phyloP scores from a whole-genome alignment of 2,329 filamentous ascomycete species.

The Botryotinia narcissicola region DNA sequence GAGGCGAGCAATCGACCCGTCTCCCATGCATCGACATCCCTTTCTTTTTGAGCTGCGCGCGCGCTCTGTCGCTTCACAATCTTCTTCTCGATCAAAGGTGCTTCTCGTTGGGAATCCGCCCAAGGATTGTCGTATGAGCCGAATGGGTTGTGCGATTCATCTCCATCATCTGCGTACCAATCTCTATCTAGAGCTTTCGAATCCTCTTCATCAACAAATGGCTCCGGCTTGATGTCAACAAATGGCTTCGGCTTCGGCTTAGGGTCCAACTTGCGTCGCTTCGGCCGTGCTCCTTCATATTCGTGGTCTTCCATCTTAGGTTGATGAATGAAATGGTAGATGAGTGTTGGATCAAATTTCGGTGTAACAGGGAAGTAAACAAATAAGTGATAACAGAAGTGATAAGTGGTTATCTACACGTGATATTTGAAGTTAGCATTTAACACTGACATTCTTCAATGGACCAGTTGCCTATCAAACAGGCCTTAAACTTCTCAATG shows the following conservation, averaged over 20 bases:
- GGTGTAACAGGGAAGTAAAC: neutral
- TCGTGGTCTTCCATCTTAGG: constrained; percentile 41
- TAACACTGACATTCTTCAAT: neutral
- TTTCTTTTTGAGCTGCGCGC: constrained; percentile 78
- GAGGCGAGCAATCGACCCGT: constrained; percentile 98
- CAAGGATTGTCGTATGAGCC: constrained; percentile 70
- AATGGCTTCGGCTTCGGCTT: constrained; percentile 48
- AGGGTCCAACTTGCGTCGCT: constrained; percentile 64
- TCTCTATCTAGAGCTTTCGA: constrained; percentile 78
- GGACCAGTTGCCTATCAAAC: neutral
- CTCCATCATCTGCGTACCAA: constrained; percentile 89
- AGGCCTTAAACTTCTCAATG: neutral
- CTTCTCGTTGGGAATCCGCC: constrained; percentile 70
- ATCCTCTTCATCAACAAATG: constrained; percentile 63
- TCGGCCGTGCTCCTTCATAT: constrained; percentile 50
- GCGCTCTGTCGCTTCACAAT: constrained; percentile 68
- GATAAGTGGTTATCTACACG: neutral
- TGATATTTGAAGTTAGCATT: neutral
- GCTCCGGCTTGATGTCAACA: constrained; percentile 55
- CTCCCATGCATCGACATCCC: constrained; percentile 97
- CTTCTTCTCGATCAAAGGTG: constrained; percentile 76
- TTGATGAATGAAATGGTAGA: neutral
- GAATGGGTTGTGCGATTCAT: constrained; percentile 91
- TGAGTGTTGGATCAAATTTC: neutral
- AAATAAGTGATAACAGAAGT: neutral